Conservation (phyloP, 305 asterid species). For the Fraxinus nigra region DNA sequence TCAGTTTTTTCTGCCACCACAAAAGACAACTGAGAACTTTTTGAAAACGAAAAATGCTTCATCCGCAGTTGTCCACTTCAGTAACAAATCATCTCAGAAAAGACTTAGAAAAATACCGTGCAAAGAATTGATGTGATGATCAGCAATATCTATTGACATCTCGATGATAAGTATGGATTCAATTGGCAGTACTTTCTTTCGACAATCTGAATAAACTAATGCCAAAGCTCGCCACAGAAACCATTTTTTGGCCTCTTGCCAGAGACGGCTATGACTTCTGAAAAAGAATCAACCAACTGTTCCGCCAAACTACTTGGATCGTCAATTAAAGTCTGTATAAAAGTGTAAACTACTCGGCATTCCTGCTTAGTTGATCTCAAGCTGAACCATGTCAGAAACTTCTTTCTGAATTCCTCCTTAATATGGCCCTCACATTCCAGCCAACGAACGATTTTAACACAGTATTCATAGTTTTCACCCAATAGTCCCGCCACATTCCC, state of each 20-base stretch:
- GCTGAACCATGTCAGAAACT: constrained; percentile 86
- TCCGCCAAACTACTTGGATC: constrained; percentile 87
- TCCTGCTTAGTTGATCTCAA: constrained; percentile 84
- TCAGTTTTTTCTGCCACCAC: not conserved
- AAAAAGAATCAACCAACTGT: constrained; percentile 80
- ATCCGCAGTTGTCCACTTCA: constrained; percentile 10
- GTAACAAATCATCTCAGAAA: constrained; percentile 27
- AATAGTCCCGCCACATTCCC: constrained; percentile 42
- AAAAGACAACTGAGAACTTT: not conserved
- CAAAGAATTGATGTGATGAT: constrained; percentile 16
- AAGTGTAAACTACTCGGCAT: constrained; percentile 82
- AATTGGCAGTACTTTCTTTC: not conserved
- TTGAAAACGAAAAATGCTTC: not conserved
- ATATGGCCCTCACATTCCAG: constrained; percentile 79
- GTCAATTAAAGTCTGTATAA: constrained; percentile 69
- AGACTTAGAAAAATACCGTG: constrained; percentile 37
- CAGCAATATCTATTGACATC: not conserved
- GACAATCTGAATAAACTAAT: constrained; percentile 23
- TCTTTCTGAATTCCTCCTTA: constrained; percentile 67
- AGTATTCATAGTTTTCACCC: constrained; percentile 80
- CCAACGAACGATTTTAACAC: constrained; percentile 83
- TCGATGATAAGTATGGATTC: constrained; percentile 9
- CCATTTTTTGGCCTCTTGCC: constrained; percentile 70
- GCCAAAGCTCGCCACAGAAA: constrained; percentile 66
- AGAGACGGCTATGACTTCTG: constrained; percentile 52